Conservation (phyloP, 2,329 filamentous ascomycete genomes). For the Colletotrichum eremochloae region DNA sequence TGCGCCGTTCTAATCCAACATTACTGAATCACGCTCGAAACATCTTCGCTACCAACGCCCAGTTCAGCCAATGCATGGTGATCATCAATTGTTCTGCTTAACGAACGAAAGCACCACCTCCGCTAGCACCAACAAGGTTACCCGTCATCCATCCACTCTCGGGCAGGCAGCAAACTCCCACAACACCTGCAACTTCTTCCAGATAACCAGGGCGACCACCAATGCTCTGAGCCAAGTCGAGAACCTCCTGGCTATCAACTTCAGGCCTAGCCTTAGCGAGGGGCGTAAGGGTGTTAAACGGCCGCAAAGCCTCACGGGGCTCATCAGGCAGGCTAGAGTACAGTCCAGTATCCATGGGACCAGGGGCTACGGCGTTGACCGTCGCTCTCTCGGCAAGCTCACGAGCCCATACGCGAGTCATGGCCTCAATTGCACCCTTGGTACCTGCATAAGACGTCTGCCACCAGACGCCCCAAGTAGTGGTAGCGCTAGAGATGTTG, state of each 20-base stretch:
- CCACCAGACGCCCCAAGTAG: constrained; percentile 46
- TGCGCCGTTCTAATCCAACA: neutral
- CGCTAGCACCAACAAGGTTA: constrained; percentile 78
- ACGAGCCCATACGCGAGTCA: constrained; percentile 70
- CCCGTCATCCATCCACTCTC: constrained; percentile 79
- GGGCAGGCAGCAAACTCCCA: constrained; percentile 77
- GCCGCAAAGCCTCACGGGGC: constrained; percentile 53
- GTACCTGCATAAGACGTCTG: constrained; percentile 62
- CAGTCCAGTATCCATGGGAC: constrained; percentile 56
- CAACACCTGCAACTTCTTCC: constrained; percentile 76
- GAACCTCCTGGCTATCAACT: constrained; percentile 47
- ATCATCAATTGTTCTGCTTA: neutral
- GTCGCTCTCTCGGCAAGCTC: constrained; percentile 67
- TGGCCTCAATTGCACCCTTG: constrained; percentile 70
- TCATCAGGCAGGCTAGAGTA: constrained; percentile 67
- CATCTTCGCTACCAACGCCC: constrained; percentile 11
- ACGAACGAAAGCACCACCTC: constrained; percentile 51
- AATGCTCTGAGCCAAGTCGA: constrained; percentile 62
- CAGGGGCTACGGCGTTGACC: constrained; percentile 70
- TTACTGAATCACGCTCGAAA: neutral
- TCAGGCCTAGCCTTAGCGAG: constrained; percentile 51
- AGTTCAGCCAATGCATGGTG: neutral
- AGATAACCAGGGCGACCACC: constrained; percentile 69
- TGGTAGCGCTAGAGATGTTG: constrained; percentile 63
- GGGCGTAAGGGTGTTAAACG: constrained; percentile 62